Base-by-base conservation (phyloP, 495 filamentous ascomycete species). In the Tuber umbilicatum region DNA sequence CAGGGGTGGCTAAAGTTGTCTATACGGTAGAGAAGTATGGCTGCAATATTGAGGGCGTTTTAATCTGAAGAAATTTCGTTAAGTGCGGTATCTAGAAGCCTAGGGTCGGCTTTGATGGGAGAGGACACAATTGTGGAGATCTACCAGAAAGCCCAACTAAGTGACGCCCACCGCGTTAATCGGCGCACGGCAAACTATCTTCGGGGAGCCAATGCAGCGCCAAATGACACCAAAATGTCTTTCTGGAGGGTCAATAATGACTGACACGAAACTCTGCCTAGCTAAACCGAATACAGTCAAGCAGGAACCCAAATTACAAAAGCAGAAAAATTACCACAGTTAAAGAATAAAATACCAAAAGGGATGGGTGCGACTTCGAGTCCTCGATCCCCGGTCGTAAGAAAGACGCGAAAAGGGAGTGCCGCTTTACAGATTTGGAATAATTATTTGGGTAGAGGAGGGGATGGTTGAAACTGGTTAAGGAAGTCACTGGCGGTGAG, bases 231-330 rank as follows among this genome's bases (percentile, higher is more conserved):
- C 45, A 35, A 76, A 78, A 78, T 69, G 69, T 78, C 72, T 74
- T 67, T 74, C 35, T 69, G 76, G 14, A 69, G 47, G 75, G 69
- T 75, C 71, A 77, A 69, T 71, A 47, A 76, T 78, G 35, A 64
- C 73, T 74, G 75, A 74, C 72, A 79, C 77, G 27, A 79, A 70
- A 55, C 60, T 70, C 75, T 37, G 75, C 71, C 71, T 70, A 68
- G 76, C 76, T 79, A 74, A 78, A 70, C 76, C 77, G 76, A 76
- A 79, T 79, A 79, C 72, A 76, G 72, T 79, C 75, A 79, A 79
- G 78, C 45, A 73, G 69, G 77, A 47, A 60, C 68, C 55, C 55
- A 35, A 35, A 64, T 64, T 64, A 76, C 75, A 74, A 55, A 55
- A 78, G 75, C 70, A 79, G 72, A 72, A 76, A 78, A 75, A 74